These are phyloP conservation scores for Oryza coarctata DNA, from an alignment of 176 grass and related monocot genomes.

Conservation along the genomic window DNA sequence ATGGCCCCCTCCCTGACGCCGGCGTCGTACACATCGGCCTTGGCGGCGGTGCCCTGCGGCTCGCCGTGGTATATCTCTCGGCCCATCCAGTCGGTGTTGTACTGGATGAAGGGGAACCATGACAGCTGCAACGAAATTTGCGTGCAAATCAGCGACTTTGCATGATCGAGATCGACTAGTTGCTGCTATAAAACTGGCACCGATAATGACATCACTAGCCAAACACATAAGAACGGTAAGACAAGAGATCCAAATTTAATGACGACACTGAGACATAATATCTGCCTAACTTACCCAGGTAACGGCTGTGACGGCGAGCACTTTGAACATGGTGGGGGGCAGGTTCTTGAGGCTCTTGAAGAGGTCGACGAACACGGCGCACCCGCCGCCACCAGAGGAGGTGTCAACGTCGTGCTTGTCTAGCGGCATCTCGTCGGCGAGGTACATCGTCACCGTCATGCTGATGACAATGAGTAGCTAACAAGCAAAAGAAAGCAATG, in stretches of 20 bases:
- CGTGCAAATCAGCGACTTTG: background rate
- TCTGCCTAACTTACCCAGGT: conserved; percentile 58
- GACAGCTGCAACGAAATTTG: conserved; percentile 29
- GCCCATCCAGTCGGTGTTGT: conserved; percentile 90
- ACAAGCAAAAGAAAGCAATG: background rate
- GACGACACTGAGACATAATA: too few species aligned
- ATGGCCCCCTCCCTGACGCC: conserved; percentile 56
- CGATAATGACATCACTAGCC: too few species aligned
- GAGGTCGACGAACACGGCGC: conserved; percentile 42
- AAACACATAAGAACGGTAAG: too few species aligned
- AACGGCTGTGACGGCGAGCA: conserved; percentile 69
- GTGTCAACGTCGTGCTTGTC: background rate
- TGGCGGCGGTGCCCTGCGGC: conserved; percentile 12
- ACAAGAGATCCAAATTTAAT: too few species aligned
- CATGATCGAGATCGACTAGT: background rate
- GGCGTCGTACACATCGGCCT: conserved; percentile 21
- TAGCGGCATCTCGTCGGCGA: conserved; percentile 41
- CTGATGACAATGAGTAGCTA: conserved; percentile 44
- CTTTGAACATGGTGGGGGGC: conserved; percentile 65
- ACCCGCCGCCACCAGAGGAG: background rate
- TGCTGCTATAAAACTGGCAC: too few species aligned
- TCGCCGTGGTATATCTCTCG: conserved; percentile 53
- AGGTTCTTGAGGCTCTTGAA: conserved; percentile 66
- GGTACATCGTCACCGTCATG: conserved; percentile 40
- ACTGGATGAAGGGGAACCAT: conserved; percentile 67